Evolutionary conservation across 73 alveolate species (phyloP).

Genomic region (Uronychia setigera): DNA sequence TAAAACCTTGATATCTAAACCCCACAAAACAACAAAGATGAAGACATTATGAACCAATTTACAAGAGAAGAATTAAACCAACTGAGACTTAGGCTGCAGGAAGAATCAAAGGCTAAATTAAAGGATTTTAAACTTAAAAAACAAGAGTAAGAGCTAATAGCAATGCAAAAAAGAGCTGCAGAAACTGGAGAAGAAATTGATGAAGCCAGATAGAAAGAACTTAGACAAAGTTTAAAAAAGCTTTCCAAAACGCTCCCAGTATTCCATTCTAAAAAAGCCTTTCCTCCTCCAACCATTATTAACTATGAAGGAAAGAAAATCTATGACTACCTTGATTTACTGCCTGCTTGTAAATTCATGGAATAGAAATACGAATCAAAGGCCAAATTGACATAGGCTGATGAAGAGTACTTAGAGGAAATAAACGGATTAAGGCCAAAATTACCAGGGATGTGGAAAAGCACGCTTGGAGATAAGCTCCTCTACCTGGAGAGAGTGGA

Average conservation of each 20-base stretch:
- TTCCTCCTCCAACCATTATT: slow-evolving; percentile 1
- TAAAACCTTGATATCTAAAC: too few species aligned
- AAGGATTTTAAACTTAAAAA: not conserved
- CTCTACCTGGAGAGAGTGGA: slow-evolving; percentile 3
- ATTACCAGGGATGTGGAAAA: slow-evolving; percentile 18
- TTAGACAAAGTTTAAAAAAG: not conserved
- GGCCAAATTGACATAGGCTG: slow-evolving; percentile 2
- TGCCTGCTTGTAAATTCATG: not conserved
- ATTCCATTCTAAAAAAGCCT: not conserved
- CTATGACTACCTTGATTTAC: slow-evolving; percentile 13
- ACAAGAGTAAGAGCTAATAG: not conserved
- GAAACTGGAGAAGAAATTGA: not conserved
- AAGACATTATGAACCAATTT: not conserved
- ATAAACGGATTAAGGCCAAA: not conserved
- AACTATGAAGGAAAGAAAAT: slow-evolving; percentile 17
- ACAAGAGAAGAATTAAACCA: not conserved
- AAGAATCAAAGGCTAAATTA: not conserved
- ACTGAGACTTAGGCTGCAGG: not conserved
- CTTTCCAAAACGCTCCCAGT: not conserved
- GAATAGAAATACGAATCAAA: slow-evolving; percentile 7
- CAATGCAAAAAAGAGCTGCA: not conserved
- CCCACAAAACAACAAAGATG: too few species aligned
- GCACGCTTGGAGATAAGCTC: slow-evolving; percentile 25
- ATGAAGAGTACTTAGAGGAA: not conserved
- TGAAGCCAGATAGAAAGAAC: not conserved